Base-by-base conservation (phyloP, 805 yeast genomes). In the Yamadazyma nakazawae region DNA sequence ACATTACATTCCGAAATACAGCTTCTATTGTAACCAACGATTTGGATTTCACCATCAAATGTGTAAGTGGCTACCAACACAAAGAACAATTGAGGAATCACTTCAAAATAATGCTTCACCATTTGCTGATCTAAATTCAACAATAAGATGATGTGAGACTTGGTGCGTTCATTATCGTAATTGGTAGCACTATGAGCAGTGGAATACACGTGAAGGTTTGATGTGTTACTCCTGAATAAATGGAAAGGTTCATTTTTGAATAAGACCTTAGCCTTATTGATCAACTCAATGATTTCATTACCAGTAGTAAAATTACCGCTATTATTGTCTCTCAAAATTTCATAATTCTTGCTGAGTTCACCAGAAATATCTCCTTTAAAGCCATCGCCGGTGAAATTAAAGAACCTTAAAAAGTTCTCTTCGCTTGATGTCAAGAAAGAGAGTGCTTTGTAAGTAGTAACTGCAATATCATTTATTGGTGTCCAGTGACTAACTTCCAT, bases 201-300 rank as follows among this genome's bases (percentile, higher is more conserved):
- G 11, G 81, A 81, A 59, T 78, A 86, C 0, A 84, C 56, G 21
- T 31, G 74, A 57, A 49, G 70, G 47, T 32, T 63, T 24, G 63
- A 28, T 11, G 19, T 18, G 19, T 40, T 50, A 2, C 79, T 70
- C 53, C 77, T 80, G 72, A 92, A 92, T 28, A 92, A 67, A 67
- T 91, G 97, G 66, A 91, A 89, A 2, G 96, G 91, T 40, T 89
- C 85, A 1, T 82, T 78, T 58, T 92, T 91, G 59, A 81, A 81
- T 45, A 91, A 70, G 17, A 88, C 77, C 50, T 80, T 81, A 0
- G 96, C 85, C 60, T 87, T 84, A 48, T 82, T 79, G 5, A 84
- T 60, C 32, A 82, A 66, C 43, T 80, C 81, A 30, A 84, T 73
- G 34, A 85, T 72, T 43, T 74, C 74, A 19, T 54, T 43, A 26